Conservation (phyloP, 495 filamentous ascomycete species). For the Aspergillus haitiensis region DNA sequence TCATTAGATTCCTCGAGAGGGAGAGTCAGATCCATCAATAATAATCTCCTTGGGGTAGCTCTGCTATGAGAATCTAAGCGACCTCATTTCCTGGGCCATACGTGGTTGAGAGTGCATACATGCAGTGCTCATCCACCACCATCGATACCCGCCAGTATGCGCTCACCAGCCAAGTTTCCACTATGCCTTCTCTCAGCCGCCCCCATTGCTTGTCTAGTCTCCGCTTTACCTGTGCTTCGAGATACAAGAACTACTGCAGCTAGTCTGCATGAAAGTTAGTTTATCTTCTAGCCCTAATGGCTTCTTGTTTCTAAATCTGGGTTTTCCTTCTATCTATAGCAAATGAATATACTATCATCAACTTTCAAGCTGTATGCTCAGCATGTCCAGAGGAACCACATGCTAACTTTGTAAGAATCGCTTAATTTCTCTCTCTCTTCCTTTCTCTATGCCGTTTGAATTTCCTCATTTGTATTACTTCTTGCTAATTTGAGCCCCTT, state of each 20-base stretch:
- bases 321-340: conserved; percentile 16
- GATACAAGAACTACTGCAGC: background rate
- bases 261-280: conserved; percentile 21
- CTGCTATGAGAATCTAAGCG: background rate
- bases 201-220: background rate
- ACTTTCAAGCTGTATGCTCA: conserved; percentile 23
- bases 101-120: conserved; percentile 7
- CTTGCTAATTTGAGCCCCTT: conserved; percentile 12
- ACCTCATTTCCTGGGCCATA: background rate
- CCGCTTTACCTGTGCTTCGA: background rate
- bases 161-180: conserved; percentile 9
- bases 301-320: conserved; percentile 10
- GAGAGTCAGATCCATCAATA: background rate
- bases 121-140: conserved; percentile 10
- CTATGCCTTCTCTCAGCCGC: conserved; percentile 5
- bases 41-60: background rate
- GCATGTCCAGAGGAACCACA: conserved; percentile 16
- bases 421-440: background rate
- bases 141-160: conserved; percentile 18
- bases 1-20: background rate
- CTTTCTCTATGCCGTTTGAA: background rate
- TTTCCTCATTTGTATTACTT: background rate
- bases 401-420: conserved; percentile 14
- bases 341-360: conserved; percentile 18
- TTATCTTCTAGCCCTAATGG: background rate